Base-by-base conservation (phyloP, 805 yeast genomes). In the Torulaspora indica region DNA sequence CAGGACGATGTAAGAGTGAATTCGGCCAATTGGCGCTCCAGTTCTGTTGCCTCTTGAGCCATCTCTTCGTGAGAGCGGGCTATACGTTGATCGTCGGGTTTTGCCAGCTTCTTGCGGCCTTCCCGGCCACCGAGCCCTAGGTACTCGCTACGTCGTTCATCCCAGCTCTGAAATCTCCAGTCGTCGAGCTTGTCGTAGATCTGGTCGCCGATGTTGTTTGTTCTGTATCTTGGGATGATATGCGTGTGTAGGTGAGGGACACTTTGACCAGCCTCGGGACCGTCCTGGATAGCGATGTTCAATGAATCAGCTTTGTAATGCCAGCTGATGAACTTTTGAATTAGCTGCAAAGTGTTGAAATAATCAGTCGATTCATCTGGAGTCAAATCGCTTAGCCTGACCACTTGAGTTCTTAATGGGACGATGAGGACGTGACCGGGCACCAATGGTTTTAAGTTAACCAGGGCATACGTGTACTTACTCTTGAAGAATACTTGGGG, bases 181-280 rank as follows among this genome's bases (percentile, higher is more conserved):
- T 81, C 82, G 41, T 87, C 89, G 40, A 93, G 61, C 53, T 72
- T 65, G n/a, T 68, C 69, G 61, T 93, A 88, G 24, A 93, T 75
- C 31, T 77, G 81, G 60, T 87, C 96, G 1, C 88, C 88, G 37
- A 78, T 65, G 47, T 80, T 82, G 36, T 72, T 63, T 9, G 63
- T 51, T 40, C 70, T 72, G 60, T 75, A 80, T 32, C 99, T 73
- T 5, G 99, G 99, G 15, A 93, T 89, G 14, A 93, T 68, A 62
- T 93, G 99, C 15, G 96, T 84, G 63, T 93, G 98, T 23, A 91
- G 73, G 65, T 93, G 98, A 4, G 97, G 95, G 2, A 93, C 82
- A n/a, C 90, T 78, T 61, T 93, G 98, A 3, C 98, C 98, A 1
- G 97, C 91, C 39, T 88, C 88, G 0, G 89, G 85, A 0, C 98